Base-by-base conservation (phyloP, 306 rosid genomes). In the Cicer pinnatifidum region DNA sequence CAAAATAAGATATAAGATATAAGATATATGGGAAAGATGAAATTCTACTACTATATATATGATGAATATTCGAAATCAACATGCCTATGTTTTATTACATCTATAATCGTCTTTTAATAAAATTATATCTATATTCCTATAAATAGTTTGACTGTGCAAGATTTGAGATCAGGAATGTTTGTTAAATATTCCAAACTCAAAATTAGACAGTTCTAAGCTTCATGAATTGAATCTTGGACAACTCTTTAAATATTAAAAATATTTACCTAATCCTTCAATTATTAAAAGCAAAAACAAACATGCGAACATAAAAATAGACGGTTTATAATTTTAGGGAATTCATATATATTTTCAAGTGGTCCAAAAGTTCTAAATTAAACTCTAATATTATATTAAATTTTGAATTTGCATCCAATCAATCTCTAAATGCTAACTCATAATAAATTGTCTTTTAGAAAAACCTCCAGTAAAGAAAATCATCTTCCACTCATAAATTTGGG, bases 11-110 rank as follows among this genome's bases (percentile, higher is more conserved):
- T 51, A 28, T 28, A 28, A n/a, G n/a, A n/a, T n/a, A 48, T n/a
- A 48, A 48, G 58, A 51, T 51, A 28, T 28, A 28, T 51, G 63
- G 16, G 44, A 53, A 53, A 40, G 15, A 65, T 40, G 74, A 54
- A 47, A 16, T 53, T 53, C 12, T 17, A 53, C 6, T 53, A 53
- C 11, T 73, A 53, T 66, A 52, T 57, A 53, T 28, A 20, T 66
- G 53, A 75, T 66, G 59, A 44, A 56, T 16, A 66, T 15, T 6
- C 48, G 44, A 67, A 76, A 43, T 66, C 38, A 52, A 53, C 41
- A 23, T 75, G 6, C 46, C 35, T 40, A n/a, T 41, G 9, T 65
- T 64, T 28, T 53, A 40, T 65, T 52, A 52, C 8, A 52, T 17
- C 1, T 8, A 28, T 8, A 43, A 16, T 50, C 7, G 33, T 28